These are phyloP conservation scores for Pleurotus platypus DNA, from an alignment of 768 basidiomycete species.

Conservation along the genomic window DNA sequence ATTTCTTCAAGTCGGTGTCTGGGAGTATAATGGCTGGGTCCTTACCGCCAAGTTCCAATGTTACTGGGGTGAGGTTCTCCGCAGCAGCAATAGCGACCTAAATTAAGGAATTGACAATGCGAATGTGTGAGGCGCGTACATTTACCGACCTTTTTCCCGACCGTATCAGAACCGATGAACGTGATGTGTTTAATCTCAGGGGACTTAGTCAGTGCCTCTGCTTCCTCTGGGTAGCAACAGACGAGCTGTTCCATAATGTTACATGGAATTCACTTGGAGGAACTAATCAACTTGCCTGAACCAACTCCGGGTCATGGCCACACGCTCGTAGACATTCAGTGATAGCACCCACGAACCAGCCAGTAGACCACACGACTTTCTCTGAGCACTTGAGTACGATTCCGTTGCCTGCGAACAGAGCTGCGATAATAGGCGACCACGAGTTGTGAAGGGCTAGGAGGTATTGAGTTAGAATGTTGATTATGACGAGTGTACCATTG, in stretches of 20 bases:
- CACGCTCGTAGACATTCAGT: conserved; percentile 73
- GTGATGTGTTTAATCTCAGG: conserved; percentile 89
- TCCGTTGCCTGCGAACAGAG: conserved; percentile 87
- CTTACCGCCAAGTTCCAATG: conserved; percentile 92
- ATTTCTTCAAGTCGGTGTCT: conserved; percentile 76
- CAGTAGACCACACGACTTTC: conserved; percentile 88
- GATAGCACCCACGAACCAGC: conserved; percentile 79
- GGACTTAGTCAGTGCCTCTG: conserved; percentile 74
- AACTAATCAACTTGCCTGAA: conserved; percentile 54
- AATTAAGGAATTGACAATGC: neutral
- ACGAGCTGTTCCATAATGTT: conserved; percentile 47
- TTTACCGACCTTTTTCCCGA: conserved; percentile 66
- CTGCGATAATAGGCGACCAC: conserved; percentile 89
- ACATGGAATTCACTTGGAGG: neutral
- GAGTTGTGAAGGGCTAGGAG: conserved; percentile 85
- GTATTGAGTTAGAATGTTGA: neutral
- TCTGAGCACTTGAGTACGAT: conserved; percentile 92
- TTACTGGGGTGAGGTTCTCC: conserved; percentile 84
- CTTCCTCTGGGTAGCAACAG: conserved; percentile 86
- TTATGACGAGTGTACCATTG: no score
- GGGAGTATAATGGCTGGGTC: conserved; percentile 91
- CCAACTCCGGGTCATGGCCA: conserved; percentile 79
- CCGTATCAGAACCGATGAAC: conserved; percentile 81
- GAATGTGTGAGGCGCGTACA: neutral
- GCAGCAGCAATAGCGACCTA: conserved; percentile 84